A percentile compares a stretch with the other conserved stretches of the same genome.
phyloP scores from a whole-genome alignment of 805 yeast species.

The Barnettozyma sucrosica region DNA sequence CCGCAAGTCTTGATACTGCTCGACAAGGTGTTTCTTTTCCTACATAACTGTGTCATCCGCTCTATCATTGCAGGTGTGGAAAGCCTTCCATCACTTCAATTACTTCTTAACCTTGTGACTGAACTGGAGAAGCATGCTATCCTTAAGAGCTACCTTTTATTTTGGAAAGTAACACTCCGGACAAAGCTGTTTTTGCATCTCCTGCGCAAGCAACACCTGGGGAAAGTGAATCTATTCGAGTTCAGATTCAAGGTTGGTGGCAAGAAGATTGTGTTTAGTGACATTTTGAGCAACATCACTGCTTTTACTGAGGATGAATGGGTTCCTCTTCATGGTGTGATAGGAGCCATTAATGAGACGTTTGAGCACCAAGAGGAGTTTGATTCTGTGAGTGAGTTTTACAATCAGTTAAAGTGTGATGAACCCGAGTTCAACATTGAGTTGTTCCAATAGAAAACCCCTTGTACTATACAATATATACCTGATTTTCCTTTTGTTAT shows the following conservation, averaged over 20 bases:
- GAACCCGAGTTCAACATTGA: conserved; percentile 15
- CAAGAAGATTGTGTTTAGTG: conserved; percentile 13
- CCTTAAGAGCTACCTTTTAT: conserved; percentile 16
- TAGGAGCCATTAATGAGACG: conserved; percentile 13
- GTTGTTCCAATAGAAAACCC: conserved; percentile 9
- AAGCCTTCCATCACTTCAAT: not conserved
- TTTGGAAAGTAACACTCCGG: conserved; percentile 16
- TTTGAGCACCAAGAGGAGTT: conserved; percentile 11
- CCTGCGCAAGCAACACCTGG: conserved; percentile 11
- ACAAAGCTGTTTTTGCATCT: conserved; percentile 13
- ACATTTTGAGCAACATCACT: conserved; percentile 7
- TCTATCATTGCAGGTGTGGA: not conserved
- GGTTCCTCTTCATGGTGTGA: conserved; percentile 6
- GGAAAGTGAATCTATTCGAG: conserved; percentile 12
- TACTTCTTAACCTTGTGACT: conserved; percentile 13
- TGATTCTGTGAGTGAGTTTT: conserved; percentile 11
- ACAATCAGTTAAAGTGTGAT: conserved; percentile 12
- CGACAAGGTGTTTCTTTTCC: conserved; percentile 10
- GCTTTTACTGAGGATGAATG: conserved; percentile 9
- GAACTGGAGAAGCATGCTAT: conserved; percentile 16
- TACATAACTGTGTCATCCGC: conserved; percentile 12
- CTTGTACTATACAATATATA: not conserved
- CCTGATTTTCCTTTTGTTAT: conserved; percentile 21
- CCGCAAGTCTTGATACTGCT: conserved; percentile 12
- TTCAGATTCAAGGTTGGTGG: conserved; percentile 5